Percentiles rank a stretch among this genome's conserved stretches.
phyloP scores from a whole-genome alignment of 129 eudicot species.

The Erigeron canadensis region DNA sequence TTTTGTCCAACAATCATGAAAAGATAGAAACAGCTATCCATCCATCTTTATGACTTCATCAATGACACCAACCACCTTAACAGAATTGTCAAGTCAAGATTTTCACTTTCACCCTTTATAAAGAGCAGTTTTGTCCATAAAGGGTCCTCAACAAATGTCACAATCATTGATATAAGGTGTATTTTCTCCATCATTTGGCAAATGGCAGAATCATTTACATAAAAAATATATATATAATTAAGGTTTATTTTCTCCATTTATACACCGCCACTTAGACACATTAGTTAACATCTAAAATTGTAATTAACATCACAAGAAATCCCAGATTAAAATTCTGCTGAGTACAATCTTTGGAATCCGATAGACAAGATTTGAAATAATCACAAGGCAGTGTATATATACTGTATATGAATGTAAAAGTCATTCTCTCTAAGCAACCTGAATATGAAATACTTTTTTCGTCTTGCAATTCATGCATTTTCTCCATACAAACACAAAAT shows the following conservation, averaged over 20 bases:
- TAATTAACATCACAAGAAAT: too few species aligned
- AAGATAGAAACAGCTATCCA: conserved; percentile 11
- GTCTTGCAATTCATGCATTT: not conserved
- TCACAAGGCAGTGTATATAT: too few species aligned
- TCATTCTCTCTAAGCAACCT: too few species aligned
- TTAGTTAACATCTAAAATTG: too few species aligned
- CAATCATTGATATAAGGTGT: not conserved
- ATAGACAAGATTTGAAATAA: too few species aligned
- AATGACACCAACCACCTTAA: conserved; percentile 35
- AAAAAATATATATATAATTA: too few species aligned
- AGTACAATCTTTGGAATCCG: too few species aligned
- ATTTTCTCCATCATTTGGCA: not conserved
- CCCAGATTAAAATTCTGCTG: too few species aligned
- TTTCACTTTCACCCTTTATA: conserved; percentile 16
- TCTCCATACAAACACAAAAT: not conserved
- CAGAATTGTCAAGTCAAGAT: conserved; percentile 23
- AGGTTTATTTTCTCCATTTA: too few species aligned
- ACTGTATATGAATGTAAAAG: too few species aligned
- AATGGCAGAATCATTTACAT: not conserved
- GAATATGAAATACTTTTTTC: too few species aligned
- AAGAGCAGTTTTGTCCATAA: conserved; percentile 23
- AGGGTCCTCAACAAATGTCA: conserved; percentile 6
- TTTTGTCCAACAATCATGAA: conserved; percentile 27
- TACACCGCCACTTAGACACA: too few species aligned
- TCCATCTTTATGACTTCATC: conserved; percentile 26